Evolutionary conservation across 495 filamentous ascomycete species (phyloP), one percentile per base, ranked within the genome.

Genomic region (Aspergillus wentii): DNA sequence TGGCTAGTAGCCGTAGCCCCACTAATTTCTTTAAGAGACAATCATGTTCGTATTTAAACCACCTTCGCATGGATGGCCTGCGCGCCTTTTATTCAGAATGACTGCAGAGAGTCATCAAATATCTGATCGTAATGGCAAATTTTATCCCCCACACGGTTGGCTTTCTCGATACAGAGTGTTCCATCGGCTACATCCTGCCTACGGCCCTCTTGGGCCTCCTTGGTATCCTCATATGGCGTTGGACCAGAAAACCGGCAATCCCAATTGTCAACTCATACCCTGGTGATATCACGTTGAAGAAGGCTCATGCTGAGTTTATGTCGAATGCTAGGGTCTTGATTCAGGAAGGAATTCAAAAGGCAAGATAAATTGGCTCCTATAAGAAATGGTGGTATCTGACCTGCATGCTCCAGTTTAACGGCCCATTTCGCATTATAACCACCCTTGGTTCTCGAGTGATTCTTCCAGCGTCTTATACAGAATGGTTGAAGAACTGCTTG

Each of bases 391-490:
- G 11, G n/a, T 22, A 33, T 26, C 29, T 41, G 18, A 33, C 21
- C 13, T 1, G 10, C 25, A 19, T 18, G 18, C 17, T 20, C 6
- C 15, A 46, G 43, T 41, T 33, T 16, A 26, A 41, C 26, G 43
- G 43, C 16, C 38, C 43, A 21, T 41, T 47, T 25, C 33, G 38
- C 33, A 47, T 47, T 10, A 38, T 42, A 11, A 42, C 33, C 7
- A 37, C 21, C 8, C 20, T 33, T 18, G 38, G 44, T 2, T 38
- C 44, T 22, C 38, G 39, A 18, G 28, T 47, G 3, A 42, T 47
- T 20, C 33, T 47, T 3, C 44, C 44, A 16, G 17, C 33, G 14
- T 37, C 44, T n/a, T 42, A 26, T 10, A 41, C 29, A 19, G 20
- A 30, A 10, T 47, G 38, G 27, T 14, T 47, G n/a, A 47, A 47